Base-by-base conservation (phyloP, 805 yeast genomes). In the Cyberlindnera maclurae region DNA sequence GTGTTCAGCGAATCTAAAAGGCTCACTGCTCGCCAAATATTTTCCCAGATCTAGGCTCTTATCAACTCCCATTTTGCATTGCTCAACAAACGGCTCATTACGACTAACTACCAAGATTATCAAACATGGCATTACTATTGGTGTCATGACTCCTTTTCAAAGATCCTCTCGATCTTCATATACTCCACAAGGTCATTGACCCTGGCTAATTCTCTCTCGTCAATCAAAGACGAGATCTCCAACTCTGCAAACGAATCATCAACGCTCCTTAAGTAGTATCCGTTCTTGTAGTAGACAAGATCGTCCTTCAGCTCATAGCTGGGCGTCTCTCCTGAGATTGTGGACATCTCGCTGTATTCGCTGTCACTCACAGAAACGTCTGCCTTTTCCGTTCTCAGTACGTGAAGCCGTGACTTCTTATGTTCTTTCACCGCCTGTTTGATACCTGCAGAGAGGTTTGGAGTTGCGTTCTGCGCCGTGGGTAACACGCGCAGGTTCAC, bases 1-100 rank as follows among this genome's bases (percentile, higher is more conserved):
- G 55, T 58, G 7, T 72, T 65, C 40, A 63, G 68, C 41, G 61
- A 66, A 3, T 33, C 52, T 0, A 26, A 50, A 0, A 43, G 75
- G 41, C 13, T 62, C 1, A 43, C 60, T 9, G 65, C 71, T 2
- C 27, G 29, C 3, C 52, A 59, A 20, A 51, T 54, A 33, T 16
- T 15, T 16, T 6, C 12, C 29, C 24, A 20, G 24, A 20, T 20
- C 24, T 20, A 20, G 24, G 8, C 24, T 20, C 24, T 20, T 20
- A 8, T 20, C 24, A 20, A 20, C 24, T n/a, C 24, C 24, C 5
- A 20, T 8, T 20, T 20, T 20, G 24, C 24, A 20, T 20, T 20
- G 24, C 24, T 20, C 24, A 8, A 6, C 24, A 20, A 20, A 20
- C 24, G 8, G 24, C 24, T 20, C 24, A 20, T 20, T 20, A 20